Evolutionary conservation across 2,329 filamentous ascomycete genomes (phyloP).

Genomic region (Scolecobasidium constrictum): DNA sequence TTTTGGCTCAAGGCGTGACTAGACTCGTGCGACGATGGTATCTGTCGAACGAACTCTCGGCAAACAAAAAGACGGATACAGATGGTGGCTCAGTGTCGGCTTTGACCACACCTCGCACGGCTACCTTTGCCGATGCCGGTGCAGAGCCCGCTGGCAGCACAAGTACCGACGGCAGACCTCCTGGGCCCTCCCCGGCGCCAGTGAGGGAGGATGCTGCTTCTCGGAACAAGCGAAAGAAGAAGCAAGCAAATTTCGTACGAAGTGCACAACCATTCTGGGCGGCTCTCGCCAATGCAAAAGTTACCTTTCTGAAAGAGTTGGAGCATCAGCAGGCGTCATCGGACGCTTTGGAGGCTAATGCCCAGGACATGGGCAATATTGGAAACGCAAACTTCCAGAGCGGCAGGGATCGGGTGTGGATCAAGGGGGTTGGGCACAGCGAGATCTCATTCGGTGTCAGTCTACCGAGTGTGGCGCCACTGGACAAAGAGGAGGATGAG

Average conservation of each 20-base stretch:
- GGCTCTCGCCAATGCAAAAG: constrained; percentile 88
- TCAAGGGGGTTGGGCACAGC: constrained; percentile 67
- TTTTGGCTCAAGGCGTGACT: constrained; percentile 61
- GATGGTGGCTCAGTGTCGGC: constrained; percentile 4
- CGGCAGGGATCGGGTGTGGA: constrained; percentile 66
- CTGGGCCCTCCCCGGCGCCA: constrained; percentile 37
- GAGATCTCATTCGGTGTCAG: constrained; percentile 69
- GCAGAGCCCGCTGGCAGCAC: constrained; percentile 35
- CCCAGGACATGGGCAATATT: constrained; percentile 66
- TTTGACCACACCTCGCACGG: constrained; percentile 10
- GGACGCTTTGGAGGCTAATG: constrained; percentile 63
- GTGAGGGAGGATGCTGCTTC: constrained; percentile 46
- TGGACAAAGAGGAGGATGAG: constrained; percentile 23
- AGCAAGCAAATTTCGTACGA: constrained; percentile 82
- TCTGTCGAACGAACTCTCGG: constrained; percentile 21
- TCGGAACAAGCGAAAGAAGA: constrained; percentile 69
- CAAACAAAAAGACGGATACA: constrained; percentile 35
- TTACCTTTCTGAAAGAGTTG: constrained; percentile 79
- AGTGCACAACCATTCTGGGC: constrained; percentile 91
- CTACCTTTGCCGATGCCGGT: constrained; percentile 31
- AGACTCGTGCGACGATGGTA: constrained; percentile 49
- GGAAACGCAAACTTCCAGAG: constrained; percentile 63
- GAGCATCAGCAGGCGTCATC: constrained; percentile 64
- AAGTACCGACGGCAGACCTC: constrained; percentile 38
- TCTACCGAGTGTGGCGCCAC: constrained; percentile 43